Percentiles rank a stretch among this genome's conserved stretches.
Conservation (phyloP, 768 basidiomycete species). For the Boletus rubescentipes region DNA sequence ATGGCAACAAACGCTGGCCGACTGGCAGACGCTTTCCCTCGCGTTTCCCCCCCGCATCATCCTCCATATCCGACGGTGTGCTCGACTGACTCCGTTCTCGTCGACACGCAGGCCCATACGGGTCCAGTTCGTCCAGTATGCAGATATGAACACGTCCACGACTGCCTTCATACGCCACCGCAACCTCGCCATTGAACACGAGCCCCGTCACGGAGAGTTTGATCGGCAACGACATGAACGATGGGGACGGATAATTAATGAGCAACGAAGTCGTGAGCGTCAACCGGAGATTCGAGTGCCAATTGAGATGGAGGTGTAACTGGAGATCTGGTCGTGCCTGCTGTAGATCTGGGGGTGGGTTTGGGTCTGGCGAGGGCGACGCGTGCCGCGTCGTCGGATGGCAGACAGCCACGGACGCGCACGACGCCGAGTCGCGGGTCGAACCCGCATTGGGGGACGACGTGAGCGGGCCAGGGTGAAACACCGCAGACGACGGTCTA, state of each 20-base stretch:
- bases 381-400: constrained; percentile 16
- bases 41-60: constrained; percentile 48
- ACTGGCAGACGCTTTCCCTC: constrained; percentile 69
- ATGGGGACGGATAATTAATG: constrained; percentile 94
- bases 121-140: constrained; percentile 84
- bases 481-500: constrained; percentile 21
- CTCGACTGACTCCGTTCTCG: constrained; percentile 45
- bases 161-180: constrained; percentile 88
- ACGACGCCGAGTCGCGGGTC: constrained; percentile 12
- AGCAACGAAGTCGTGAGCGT: constrained; percentile 89
- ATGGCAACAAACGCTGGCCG: constrained; percentile 81
- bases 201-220: constrained; percentile 90
- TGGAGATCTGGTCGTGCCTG: constrained; percentile 66
- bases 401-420: constrained; percentile 16
- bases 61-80: constrained; percentile 63
- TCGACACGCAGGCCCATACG: constrained; percentile 72
- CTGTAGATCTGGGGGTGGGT: constrained; percentile 25
- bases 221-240: constrained; percentile 97
- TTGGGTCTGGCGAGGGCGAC: constrained; percentile 11
- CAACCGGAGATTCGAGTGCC: constrained; percentile 86
- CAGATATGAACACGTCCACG: constrained; percentile 82
- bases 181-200: constrained; percentile 82
- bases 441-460: constrained; percentile 25
- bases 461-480: constrained; percentile 36
- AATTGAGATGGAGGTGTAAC: constrained; percentile 79